Evolutionary conservation across 106 monocot species (phyloP), one percentile per base, ranked within the genome.

Genomic region (Dioscorea dumetorum): DNA sequence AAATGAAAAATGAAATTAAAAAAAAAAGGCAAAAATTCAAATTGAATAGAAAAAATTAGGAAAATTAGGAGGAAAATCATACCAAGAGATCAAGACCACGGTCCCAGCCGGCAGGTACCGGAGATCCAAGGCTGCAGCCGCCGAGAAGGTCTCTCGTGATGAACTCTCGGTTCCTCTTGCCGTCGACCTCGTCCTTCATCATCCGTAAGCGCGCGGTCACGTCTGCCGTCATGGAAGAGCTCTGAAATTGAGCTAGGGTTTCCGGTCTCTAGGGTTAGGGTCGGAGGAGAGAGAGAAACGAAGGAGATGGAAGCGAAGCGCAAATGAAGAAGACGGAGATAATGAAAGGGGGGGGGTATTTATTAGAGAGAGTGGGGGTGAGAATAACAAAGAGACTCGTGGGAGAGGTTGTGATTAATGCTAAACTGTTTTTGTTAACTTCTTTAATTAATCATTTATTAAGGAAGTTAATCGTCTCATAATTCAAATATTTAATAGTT

Each of bases 101-200:
- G 24, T 68, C 69, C 72, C 69, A 77, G 0, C 65, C 81, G 34
- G 57, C 52, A 8, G 73, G 77, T 22, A 69, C 58, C 14, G 67
- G 54, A 22, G 68, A 68, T 8, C 76, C 71, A 60, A 80, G 75
- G 48, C 75, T 60, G 33, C 72, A 67, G 48, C 67, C 70, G 23
- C 74, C 74, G 56, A 80, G 76, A 19, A 82, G 41, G 33, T 82
- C 76, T 60, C 63, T 64, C 9, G 76, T 76, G 48, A 71, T 64
- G n/a, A 68, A 22, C 48, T 74, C 74, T 59, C 66, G 23, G 73
- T 77, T 68, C 22, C 58, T 23, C 58, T 66, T 66, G 22, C 35
- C 57, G n/a, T 24, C 67, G 8, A 22, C 64, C 32, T 60, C 67
- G 12, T 67, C 63, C 20, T 57, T 72, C 48, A 66, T 52, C 22